phyloP scores from a whole-genome alignment of 2,329 filamentous ascomycete genomes.

The Clonostachys sp. region DNA sequence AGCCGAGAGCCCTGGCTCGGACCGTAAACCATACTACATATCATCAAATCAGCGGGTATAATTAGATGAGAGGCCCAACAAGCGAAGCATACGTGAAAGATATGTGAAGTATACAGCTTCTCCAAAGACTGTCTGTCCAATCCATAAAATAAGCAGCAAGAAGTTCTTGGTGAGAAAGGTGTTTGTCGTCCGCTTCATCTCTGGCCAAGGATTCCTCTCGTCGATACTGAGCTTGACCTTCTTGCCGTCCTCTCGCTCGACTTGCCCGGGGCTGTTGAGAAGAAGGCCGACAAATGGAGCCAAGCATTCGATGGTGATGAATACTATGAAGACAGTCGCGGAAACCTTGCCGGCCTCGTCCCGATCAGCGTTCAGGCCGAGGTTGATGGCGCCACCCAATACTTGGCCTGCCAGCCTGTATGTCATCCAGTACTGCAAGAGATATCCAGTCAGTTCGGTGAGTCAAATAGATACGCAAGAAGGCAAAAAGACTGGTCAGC shows the following conservation, averaged over 20 bases:
- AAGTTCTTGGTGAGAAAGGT: constrained; percentile 54
- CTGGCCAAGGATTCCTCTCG: constrained; percentile 39
- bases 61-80: too few species aligned
- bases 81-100: constrained; percentile 8
- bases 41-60: too few species aligned
- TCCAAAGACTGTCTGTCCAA: not conserved
- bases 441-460: not conserved
- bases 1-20: constrained; percentile 37
- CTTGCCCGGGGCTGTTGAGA: constrained; percentile 49
- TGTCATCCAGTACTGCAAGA: constrained; percentile 34
- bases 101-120: constrained; percentile 40
- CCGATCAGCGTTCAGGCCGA: constrained; percentile 32
- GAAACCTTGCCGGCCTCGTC: constrained; percentile 54
- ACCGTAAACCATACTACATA: constrained; percentile 19
- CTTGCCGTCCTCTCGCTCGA: constrained; percentile 57
- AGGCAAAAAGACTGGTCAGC: too few species aligned
- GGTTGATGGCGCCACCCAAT: constrained; percentile 37
- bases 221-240: constrained; percentile 50
- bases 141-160: constrained; percentile 28
- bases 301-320: constrained; percentile 59
- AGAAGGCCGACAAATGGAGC: constrained; percentile 56
- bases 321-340: constrained; percentile 59
- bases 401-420: constrained; percentile 34
- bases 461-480: too few species aligned
- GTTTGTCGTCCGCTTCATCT: constrained; percentile 49